Evolutionary conservation across 352 stramenopile species (phyloP).

Genomic region (Thraustochytrium striatum): DNA sequence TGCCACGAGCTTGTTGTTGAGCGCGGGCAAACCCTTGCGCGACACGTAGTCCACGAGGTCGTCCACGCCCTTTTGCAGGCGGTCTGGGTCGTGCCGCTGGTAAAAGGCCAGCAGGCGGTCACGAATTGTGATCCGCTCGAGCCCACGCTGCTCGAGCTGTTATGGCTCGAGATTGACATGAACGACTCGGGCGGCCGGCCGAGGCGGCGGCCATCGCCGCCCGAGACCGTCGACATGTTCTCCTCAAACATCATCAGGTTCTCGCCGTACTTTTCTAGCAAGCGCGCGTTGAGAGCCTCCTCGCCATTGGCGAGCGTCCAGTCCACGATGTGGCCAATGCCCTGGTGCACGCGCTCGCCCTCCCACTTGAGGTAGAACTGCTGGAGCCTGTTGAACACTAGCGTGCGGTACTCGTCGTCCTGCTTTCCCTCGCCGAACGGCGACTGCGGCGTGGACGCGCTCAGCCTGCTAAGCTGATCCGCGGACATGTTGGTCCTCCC

Average conservation of each 20-base stretch:
- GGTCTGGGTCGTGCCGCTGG: conserved; percentile 18
- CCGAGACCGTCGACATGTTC: background rate
- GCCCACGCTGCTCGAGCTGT: background rate
- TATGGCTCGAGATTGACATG: background rate
- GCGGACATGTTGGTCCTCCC: background rate
- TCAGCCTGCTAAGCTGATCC: background rate
- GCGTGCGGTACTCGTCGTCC: background rate
- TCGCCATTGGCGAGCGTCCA: conserved; percentile 22
- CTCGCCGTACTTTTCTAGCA: conserved; percentile 44
- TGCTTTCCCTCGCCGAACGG: background rate
- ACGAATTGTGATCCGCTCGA: background rate
- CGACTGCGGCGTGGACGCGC: background rate
- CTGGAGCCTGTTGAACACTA: conserved; percentile 27
- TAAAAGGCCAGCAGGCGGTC: conserved; percentile 37
- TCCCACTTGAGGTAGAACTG: conserved; percentile 38
- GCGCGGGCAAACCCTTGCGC: background rate
- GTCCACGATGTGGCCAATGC: conserved; percentile 43
- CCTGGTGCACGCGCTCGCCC: conserved; percentile 24
- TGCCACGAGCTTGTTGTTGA: conserved; percentile 24
- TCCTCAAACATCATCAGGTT: conserved; percentile 12
- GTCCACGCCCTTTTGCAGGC: conserved; percentile 33
- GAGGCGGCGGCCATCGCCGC: background rate
- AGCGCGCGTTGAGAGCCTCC: conserved; percentile 34
- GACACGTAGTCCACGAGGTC: conserved; percentile 42
- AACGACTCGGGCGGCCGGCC: conserved; percentile 1